phyloP scores from a whole-genome alignment of 2,329 filamentous ascomycete species.

The Ophiosphaerella herpotricha region DNA sequence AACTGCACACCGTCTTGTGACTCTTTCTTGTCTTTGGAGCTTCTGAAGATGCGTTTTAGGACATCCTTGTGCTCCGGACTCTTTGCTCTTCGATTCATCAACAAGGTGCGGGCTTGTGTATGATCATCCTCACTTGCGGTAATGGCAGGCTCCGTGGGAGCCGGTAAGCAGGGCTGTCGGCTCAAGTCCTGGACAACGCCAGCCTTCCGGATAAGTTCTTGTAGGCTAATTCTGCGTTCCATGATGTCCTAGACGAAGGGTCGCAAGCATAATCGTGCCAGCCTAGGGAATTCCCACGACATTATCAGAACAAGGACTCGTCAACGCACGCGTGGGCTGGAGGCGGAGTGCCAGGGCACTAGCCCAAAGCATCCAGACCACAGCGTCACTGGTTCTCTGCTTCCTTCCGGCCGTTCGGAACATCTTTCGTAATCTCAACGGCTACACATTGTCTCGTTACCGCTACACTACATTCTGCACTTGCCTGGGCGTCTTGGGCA shows the following conservation, averaged over 20 bases:
- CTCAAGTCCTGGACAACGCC: slow-evolving; percentile 30
- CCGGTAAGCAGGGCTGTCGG: slow-evolving; percentile 39
- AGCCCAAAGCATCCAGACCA: slow-evolving; percentile 10
- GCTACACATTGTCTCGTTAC: not conserved
- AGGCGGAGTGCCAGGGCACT: slow-evolving; percentile 17
- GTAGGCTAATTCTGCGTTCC: slow-evolving; percentile 33
- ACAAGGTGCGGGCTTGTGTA: slow-evolving; percentile 32
- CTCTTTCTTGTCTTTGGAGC: slow-evolving; percentile 43
- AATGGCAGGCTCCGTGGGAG: slow-evolving; percentile 35
- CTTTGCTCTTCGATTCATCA: slow-evolving; percentile 36
- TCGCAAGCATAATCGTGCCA: slow-evolving; percentile 7
- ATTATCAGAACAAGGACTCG: slow-evolving; percentile 8
- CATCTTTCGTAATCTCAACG: not conserved
- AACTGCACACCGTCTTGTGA: slow-evolving; percentile 33
- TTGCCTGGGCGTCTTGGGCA: too few relatives aligned
- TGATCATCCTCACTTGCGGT: slow-evolving; percentile 40
- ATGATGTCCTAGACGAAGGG: slow-evolving; percentile 17
- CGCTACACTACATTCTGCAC: not conserved
- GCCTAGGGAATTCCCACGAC: not conserved
- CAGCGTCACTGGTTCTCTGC: not conserved
- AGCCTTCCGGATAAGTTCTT: slow-evolving; percentile 35
- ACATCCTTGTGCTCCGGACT: slow-evolving; percentile 37
- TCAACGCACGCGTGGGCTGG: slow-evolving; percentile 18
- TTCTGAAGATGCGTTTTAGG: slow-evolving; percentile 42
- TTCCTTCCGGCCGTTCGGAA: slow-evolving; percentile 2